phyloP scores from a whole-genome alignment of 192 early-diverging fungal species.

The Coemansia aciculifera region DNA sequence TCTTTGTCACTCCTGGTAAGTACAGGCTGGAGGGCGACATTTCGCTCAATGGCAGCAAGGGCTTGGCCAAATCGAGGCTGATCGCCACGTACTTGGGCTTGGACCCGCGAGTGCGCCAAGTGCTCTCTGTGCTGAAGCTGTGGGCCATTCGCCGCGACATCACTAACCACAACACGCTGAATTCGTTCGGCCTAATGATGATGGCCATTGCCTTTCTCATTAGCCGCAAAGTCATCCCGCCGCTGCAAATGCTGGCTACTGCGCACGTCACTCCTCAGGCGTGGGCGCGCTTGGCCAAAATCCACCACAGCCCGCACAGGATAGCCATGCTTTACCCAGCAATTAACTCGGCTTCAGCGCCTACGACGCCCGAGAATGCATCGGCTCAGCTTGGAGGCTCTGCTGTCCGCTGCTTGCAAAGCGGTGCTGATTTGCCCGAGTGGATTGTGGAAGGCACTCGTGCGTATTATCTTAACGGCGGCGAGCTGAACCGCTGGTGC shows the following conservation, averaged over 20 bases:
- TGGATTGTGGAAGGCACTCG: slow-evolving; percentile 17
- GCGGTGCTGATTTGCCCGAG: not conserved
- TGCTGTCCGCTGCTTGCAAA: slow-evolving; percentile 12
- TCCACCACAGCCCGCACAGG: slow-evolving; percentile 9
- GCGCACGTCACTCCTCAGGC: not conserved
- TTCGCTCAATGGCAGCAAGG: slow-evolving; percentile 20
- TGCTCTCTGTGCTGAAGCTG: slow-evolving; percentile 31
- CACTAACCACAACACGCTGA: slow-evolving; percentile 17
- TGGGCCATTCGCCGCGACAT: slow-evolving; percentile 29
- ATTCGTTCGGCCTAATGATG: slow-evolving; percentile 46
- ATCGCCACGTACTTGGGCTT: slow-evolving; percentile 16
- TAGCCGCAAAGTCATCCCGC: slow-evolving; percentile 34
- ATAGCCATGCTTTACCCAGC: slow-evolving; percentile 6
- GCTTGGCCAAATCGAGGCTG: slow-evolving; percentile 22
- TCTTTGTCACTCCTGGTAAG: not conserved
- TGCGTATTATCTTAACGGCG: slow-evolving; percentile 17
- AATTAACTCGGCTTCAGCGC: not conserved
- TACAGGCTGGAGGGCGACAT: slow-evolving; percentile 34
- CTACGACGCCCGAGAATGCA: not conserved
- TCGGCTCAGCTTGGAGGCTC: no score
- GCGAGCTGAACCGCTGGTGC: slow-evolving; percentile 10
- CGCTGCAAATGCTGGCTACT: slow-evolving; percentile 37
- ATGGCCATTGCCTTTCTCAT: slow-evolving; percentile 44
- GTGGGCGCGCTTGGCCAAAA: slow-evolving; percentile 12
- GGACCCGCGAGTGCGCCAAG: slow-evolving; percentile 28